Evolutionary conservation across 331 rosid genomes (phyloP).

Genomic region (Pyracantha coccinea): DNA sequence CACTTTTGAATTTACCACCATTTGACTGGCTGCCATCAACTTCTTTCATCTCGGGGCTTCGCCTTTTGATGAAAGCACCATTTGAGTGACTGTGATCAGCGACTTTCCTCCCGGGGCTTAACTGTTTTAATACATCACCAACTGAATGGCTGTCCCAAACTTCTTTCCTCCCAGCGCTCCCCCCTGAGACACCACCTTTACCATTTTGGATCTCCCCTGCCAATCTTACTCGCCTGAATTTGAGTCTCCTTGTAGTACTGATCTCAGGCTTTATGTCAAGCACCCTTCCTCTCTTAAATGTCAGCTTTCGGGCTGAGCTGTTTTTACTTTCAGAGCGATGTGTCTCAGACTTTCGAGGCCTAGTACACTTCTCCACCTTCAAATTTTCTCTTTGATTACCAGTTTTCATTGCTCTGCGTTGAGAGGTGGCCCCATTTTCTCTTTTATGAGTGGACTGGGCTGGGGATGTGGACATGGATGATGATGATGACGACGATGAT

Average conservation of each 20-base stretch:
- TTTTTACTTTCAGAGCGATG: constrained; percentile 28
- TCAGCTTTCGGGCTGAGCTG: constrained; percentile 29
- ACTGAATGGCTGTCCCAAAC: constrained; percentile 15
- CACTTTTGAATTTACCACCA: constrained; percentile 24
- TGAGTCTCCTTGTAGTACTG: constrained; percentile 53
- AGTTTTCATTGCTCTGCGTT: constrained; percentile 12
- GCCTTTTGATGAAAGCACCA: not conserved
- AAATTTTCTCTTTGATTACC: constrained; percentile 19
- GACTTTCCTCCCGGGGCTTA: constrained; percentile 9
- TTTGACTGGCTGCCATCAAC: constrained; percentile 12
- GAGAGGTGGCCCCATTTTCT: constrained; percentile 22
- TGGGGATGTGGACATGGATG: constrained; percentile 18
- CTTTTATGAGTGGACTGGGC: constrained; percentile 18
- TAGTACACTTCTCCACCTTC: constrained; percentile 30
- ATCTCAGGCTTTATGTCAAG: constrained; percentile 55
- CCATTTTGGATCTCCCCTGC: constrained; percentile 32
- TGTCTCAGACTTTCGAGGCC: constrained; percentile 24
- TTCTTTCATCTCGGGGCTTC: constrained; percentile 1
- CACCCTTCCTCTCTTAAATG: constrained; percentile 59
- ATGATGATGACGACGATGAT: constrained; percentile 15
- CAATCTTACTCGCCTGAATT: constrained; percentile 46
- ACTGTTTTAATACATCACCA: constrained; percentile 13
- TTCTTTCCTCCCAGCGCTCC: constrained; percentile 14
- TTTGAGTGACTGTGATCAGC: constrained; percentile 17
- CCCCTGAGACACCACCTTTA: constrained; percentile 16